A percentile compares a stretch with the other conserved stretches of the same genome.
These are phyloP conservation scores for Nepenthes mirabilis DNA, from an alignment of 148 eudicot species.

Conservation along the genomic window DNA sequence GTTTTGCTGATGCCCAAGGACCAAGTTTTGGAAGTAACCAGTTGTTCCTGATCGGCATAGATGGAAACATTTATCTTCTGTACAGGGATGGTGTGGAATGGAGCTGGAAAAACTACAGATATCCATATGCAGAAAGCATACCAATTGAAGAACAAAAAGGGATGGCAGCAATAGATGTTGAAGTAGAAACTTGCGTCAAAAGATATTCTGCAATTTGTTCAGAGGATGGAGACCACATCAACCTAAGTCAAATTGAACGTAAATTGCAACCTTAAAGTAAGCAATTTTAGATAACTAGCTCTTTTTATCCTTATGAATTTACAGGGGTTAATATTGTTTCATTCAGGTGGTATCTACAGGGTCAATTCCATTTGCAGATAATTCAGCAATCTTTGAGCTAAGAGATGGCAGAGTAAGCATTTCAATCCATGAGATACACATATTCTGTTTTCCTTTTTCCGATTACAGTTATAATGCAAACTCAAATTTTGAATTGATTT, in stretches of 20 bases:
- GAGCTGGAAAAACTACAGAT: slow-evolving; percentile 63
- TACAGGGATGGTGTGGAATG: slow-evolving; percentile 39
- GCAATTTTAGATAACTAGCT: not conserved
- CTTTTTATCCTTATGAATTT: not conserved
- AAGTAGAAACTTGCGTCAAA: slow-evolving; percentile 10
- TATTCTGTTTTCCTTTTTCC: not conserved
- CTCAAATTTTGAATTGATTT: no score
- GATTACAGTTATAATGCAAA: not conserved
- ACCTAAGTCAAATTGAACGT: slow-evolving; percentile 4
- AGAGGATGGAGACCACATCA: slow-evolving; percentile 11
- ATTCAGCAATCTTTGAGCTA: slow-evolving; percentile 61
- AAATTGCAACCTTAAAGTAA: slow-evolving; percentile 55
- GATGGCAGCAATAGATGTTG: slow-evolving; percentile 5
- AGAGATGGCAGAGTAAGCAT: slow-evolving; percentile 72
- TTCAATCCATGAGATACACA: not conserved
- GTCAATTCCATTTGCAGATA: slow-evolving; percentile 53
- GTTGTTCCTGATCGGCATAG: slow-evolving; percentile 61
- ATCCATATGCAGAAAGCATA: slow-evolving; percentile 18
- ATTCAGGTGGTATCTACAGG: slow-evolving; percentile 54
- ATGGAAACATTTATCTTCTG: slow-evolving; percentile 56
- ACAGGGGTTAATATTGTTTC: slow-evolving; percentile 1
- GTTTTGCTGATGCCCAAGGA: slow-evolving; percentile 44
- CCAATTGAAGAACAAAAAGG: slow-evolving; percentile 10
- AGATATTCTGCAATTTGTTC: slow-evolving; percentile 7
- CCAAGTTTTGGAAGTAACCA: slow-evolving; percentile 46